A percentile compares a stretch with the other conserved stretches of the same genome.
Conservation (phyloP, 805 yeast genomes). For the Hanseniaspora opuntiae region DNA sequence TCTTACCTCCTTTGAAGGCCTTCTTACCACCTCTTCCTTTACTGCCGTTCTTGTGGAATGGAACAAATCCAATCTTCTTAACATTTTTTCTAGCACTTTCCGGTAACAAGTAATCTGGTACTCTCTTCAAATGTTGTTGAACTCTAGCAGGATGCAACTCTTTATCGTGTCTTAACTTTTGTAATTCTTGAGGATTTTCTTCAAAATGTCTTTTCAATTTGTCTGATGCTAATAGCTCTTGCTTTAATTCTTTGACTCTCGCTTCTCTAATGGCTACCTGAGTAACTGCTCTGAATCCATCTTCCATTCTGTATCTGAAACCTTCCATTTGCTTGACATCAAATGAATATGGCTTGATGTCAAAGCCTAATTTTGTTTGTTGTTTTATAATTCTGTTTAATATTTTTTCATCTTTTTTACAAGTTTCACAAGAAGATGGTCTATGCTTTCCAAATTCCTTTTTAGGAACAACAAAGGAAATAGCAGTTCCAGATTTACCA, state of each 20-base stretch:
- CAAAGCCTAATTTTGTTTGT: slow-evolving; percentile 60
- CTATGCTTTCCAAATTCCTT: slow-evolving; percentile 83
- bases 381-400: slow-evolving; percentile 61
- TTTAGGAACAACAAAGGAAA: slow-evolving; percentile 76
- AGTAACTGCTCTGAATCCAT: slow-evolving; percentile 91
- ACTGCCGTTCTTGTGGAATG: slow-evolving; percentile 43
- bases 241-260: slow-evolving; percentile 72
- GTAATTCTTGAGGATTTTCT: slow-evolving; percentile 90
- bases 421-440: slow-evolving; percentile 53
- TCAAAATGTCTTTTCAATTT: slow-evolving; percentile 88
- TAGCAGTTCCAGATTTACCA: slow-evolving; percentile 85
- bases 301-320: slow-evolving; percentile 91
- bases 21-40: slow-evolving; percentile 31
- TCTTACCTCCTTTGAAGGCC: slow-evolving; percentile 26
- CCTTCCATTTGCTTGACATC: slow-evolving; percentile 87
- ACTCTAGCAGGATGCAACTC: slow-evolving; percentile 71
- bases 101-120: slow-evolving; percentile 84
- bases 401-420: slow-evolving; percentile 78
- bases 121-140: slow-evolving; percentile 76
- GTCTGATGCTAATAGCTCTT: slow-evolving; percentile 76
- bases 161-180: slow-evolving; percentile 79
- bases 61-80: slow-evolving; percentile 54
- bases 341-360: slow-evolving; percentile 74
- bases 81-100: slow-evolving; percentile 50
- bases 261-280: slow-evolving; percentile 84